Conservation (phyloP, 2,329 filamentous ascomycete species). For the Pseudogymnoascus pannorum region DNA sequence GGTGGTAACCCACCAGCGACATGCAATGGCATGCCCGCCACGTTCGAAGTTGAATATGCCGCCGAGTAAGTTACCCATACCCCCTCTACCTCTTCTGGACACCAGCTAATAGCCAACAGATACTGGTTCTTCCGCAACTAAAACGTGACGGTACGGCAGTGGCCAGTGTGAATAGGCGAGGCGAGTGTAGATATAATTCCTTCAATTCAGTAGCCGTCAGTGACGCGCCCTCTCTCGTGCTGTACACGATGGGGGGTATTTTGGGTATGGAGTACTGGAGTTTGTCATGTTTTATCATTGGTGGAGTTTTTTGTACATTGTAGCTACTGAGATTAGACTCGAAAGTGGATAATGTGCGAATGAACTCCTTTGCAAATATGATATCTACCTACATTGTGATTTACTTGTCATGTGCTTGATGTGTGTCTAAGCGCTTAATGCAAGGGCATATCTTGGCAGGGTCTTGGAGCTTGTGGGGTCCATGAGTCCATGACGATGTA, state of each 20-base stretch:
- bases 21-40: slow-evolving; percentile 56
- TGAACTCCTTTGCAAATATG: background rate
- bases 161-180: background rate
- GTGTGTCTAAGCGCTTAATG: background rate
- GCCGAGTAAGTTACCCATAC: slow-evolving; percentile 63
- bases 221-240: background rate
- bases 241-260: background rate
- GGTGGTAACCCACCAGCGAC: slow-evolving; percentile 69
- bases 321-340: background rate
- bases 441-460: background rate
- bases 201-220: slow-evolving; percentile 8
- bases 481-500: no score
- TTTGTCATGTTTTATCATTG: background rate
- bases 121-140: slow-evolving; percentile 3
- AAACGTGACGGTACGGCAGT: background rate
- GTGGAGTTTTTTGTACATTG: slow-evolving; percentile 1
- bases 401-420: background rate
- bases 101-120: background rate
- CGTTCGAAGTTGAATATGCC: slow-evolving; percentile 72
- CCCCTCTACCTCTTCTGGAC: background rate
- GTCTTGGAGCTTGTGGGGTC: background rate
- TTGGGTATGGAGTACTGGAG: slow-evolving; percentile 4
- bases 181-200: slow-evolving; percentile 5
- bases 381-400: background rate
- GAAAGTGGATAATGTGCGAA: background rate